Evolutionary conservation across 129 eudicot genomes (phyloP).

Genomic region (Sambucus nigra): DNA sequence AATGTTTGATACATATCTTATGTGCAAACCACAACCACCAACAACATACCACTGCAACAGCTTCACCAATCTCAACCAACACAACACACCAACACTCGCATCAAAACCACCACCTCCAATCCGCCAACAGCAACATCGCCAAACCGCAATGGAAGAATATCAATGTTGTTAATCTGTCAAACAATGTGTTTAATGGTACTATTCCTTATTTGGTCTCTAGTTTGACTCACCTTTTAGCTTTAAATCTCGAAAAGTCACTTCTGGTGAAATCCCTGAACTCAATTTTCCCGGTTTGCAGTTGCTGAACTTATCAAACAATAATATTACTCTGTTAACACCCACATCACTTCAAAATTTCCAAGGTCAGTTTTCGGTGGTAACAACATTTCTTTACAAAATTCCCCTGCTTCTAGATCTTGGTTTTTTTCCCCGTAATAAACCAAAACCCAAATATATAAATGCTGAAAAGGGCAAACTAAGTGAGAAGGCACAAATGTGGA

Average conservation of each 20-base stretch:
- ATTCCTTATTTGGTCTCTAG: conserved; percentile 43
- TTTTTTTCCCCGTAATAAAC: conserved; percentile 32
- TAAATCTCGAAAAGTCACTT: conserved; percentile 64
- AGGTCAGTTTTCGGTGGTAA: conserved; percentile 63
- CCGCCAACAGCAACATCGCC: too few relatives aligned
- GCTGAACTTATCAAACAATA: conserved; percentile 58
- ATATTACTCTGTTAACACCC: conserved; percentile 55
- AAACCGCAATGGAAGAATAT: conserved; percentile 83
- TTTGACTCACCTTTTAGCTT: conserved; percentile 46
- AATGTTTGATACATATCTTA: too few relatives aligned
- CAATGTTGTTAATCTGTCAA: conserved; percentile 62
- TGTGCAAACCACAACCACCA: too few relatives aligned
- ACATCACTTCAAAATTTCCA: conserved; percentile 63
- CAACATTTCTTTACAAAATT: conserved; percentile 30
- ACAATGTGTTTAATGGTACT: conserved; percentile 63
- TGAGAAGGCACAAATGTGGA: conserved; percentile 55
- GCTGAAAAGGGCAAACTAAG: conserved; percentile 25
- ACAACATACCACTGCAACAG: too few relatives aligned
- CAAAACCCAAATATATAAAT: conserved; percentile 16
- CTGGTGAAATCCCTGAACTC: conserved; percentile 66
- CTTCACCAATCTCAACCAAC: too few relatives aligned
- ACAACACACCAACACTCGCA: too few relatives aligned
- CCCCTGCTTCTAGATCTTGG: conserved; percentile 22
- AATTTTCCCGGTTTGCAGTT: conserved; percentile 41
- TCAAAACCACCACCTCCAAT: too few relatives aligned